Evolutionary conservation across 2,329 filamentous ascomycete genomes (phyloP).

Genomic region (Colletotrichum salicis): DNA sequence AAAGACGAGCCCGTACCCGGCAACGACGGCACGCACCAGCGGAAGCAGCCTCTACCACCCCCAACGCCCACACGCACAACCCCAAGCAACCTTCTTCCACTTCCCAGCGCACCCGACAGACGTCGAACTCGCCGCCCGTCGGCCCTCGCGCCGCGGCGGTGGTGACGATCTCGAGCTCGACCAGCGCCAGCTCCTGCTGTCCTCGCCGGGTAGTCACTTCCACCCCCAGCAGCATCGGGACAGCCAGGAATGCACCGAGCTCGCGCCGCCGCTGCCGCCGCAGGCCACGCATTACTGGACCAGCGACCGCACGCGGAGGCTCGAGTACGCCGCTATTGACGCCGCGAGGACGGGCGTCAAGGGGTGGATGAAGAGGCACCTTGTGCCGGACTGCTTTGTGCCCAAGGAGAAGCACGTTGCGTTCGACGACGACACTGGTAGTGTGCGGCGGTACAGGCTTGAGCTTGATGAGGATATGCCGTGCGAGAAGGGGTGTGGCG

Average conservation of each 20-base stretch:
- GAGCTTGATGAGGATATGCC: constrained; percentile 50
- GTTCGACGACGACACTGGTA: constrained; percentile 72
- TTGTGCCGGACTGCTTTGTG: constrained; percentile 71
- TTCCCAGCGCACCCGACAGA: constrained; percentile 57
- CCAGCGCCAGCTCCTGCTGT: constrained; percentile 2
- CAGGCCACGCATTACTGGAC: constrained; percentile 76
- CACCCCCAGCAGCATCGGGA: constrained; percentile 23
- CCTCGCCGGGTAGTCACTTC: neutral
- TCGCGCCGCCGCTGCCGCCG: constrained; percentile 53
- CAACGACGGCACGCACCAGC: constrained; percentile 21
- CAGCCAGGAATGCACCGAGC: constrained; percentile 35
- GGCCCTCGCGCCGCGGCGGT: neutral
- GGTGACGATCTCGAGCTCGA: constrained; percentile 38
- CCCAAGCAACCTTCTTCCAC: constrained; percentile 57
- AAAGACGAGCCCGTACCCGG: constrained; percentile 47
- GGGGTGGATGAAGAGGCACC: constrained; percentile 67
- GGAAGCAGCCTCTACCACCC: constrained; percentile 31
- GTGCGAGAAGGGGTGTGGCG: constrained; percentile 20
- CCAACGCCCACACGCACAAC: constrained; percentile 38
- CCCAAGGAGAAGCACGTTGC: constrained; percentile 60
- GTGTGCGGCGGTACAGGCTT: constrained; percentile 71
- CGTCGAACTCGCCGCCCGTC: constrained; percentile 37
- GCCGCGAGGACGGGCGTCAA: constrained; percentile 68
- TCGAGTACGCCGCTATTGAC: constrained; percentile 75
- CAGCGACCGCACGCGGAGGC: constrained; percentile 68